Percentiles rank a stretch among this genome's conserved stretches.
Conservation (phyloP, 352 stramenopile species). For the Pythium aristosporum region DNA sequence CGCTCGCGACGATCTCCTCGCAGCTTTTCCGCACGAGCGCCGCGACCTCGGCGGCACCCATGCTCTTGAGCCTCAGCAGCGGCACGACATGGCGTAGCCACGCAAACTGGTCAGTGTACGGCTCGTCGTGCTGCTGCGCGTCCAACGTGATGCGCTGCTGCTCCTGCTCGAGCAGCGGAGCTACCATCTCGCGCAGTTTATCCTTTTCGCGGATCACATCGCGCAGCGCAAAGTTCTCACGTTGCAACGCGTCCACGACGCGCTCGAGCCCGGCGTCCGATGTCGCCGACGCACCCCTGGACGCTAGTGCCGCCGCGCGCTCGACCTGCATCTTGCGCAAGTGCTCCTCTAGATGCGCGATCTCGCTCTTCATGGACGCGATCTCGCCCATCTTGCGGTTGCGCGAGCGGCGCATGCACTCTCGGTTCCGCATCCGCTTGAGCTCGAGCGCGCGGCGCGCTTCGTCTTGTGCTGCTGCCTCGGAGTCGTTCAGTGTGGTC, state of each 20-base stretch:
- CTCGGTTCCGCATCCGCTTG: slow-evolving; percentile 29
- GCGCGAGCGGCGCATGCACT: slow-evolving; percentile 24
- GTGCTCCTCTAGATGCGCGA: slow-evolving; percentile 20
- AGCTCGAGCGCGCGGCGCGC: slow-evolving; percentile 15
- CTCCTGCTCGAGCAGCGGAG: slow-evolving; percentile 27
- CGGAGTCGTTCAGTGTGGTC: not conserved
- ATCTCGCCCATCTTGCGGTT: slow-evolving; percentile 25
- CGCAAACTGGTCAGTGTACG: slow-evolving; percentile 17
- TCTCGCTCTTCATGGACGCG: slow-evolving; percentile 19
- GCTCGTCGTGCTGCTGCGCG: slow-evolving; percentile 24
- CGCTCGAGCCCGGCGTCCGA: not conserved
- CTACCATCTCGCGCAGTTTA: slow-evolving; percentile 16
- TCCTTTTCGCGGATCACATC: slow-evolving; percentile 23
- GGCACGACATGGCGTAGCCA: slow-evolving; percentile 24
- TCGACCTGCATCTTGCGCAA: slow-evolving; percentile 17
- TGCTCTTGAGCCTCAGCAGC: slow-evolving; percentile 15
- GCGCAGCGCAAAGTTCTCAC: slow-evolving; percentile 21
- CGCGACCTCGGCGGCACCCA: not conserved
- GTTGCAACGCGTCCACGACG: slow-evolving; percentile 12
- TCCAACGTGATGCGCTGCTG: slow-evolving; percentile 25
- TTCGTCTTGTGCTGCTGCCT: not conserved
- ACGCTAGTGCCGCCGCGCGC: slow-evolving; percentile 1
- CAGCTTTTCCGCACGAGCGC: slow-evolving; percentile 22
- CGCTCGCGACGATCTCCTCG: slow-evolving; percentile 21
- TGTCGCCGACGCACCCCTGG: not conserved